Conservation (phyloP, 441 rosid genomes). For the Gossypium laxum region DNA sequence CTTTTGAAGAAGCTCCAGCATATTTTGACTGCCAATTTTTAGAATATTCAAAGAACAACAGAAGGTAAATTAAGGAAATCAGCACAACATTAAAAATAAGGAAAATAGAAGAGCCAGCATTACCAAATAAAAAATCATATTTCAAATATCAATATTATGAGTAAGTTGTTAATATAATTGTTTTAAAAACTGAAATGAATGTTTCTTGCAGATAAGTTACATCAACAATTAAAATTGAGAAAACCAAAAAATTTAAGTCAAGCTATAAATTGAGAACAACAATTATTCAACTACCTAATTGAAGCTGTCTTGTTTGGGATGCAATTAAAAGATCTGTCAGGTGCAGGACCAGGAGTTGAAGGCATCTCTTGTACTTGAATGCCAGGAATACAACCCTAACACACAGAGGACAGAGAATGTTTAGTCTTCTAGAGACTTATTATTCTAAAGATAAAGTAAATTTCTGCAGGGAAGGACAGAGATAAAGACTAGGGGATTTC, state of each 20-base stretch:
- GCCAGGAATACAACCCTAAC: conserved; percentile 30
- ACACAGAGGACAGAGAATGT: not conserved
- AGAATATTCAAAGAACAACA: not conserved
- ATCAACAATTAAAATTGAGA: not conserved
- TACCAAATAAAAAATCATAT: conserved; percentile 3
- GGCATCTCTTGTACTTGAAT: conserved; percentile 33
- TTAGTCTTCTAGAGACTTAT: not conserved
- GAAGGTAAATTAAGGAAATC: not conserved
- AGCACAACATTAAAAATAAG: not conserved
- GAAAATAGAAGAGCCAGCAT: not conserved
- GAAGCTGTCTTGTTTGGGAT: conserved; percentile 32
- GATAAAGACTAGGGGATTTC: not conserved
- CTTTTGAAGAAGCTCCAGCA: conserved; percentile 79
- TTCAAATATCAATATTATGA: conserved; percentile 1
- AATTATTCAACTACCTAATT: conserved; percentile 40
- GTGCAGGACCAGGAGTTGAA: conserved; percentile 27
- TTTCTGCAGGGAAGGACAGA: not conserved
- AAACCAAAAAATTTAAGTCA: not conserved
- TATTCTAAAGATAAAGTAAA: not conserved
- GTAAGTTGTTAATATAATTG: not conserved
- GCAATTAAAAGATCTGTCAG: conserved; percentile 34
- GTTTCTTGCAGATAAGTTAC: not conserved
- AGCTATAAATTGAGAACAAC: not conserved
- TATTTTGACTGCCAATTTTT: conserved; percentile 45
- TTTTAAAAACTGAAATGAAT: not conserved